Conservation (phyloP, 192 early-diverging fungal species). For the Podochytrium sp. region DNA sequence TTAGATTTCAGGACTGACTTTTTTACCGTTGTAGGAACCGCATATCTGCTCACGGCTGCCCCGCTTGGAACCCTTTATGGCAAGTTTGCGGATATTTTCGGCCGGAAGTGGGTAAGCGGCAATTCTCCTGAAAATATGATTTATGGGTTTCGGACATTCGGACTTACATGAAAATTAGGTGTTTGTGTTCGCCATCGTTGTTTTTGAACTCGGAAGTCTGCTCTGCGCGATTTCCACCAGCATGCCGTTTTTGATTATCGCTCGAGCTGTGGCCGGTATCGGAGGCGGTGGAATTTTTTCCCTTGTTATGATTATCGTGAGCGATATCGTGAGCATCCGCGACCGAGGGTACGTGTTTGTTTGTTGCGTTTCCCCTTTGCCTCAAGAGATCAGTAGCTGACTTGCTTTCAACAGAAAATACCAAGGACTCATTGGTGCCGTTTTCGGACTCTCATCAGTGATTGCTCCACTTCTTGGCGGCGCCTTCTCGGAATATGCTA, state of each 20-base stretch:
- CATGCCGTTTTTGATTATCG: conserved; percentile 63
- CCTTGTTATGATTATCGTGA: conserved; percentile 77
- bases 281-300: conserved; percentile 70
- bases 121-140: no score
- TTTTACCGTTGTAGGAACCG: conserved; percentile 48
- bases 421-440: conserved; percentile 78
- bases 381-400: background rate
- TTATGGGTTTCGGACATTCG: background rate
- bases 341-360: background rate
- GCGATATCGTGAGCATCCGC: conserved; percentile 54
- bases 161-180: conserved; percentile 50
- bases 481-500: conserved; percentile 68
- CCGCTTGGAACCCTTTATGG: conserved; percentile 55
- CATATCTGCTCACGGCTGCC: conserved; percentile 66
- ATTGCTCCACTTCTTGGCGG: conserved; percentile 88
- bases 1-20: background rate
- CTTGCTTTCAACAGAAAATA: conserved; percentile 61
- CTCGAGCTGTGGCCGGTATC: conserved; percentile 77
- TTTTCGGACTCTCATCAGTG: conserved; percentile 62
- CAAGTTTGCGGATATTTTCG: conserved; percentile 88
- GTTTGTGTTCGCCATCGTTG: conserved; percentile 67
- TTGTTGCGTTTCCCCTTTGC: background rate
- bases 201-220: conserved; percentile 76
- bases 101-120: conserved; percentile 78
- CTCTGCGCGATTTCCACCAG: conserved; percentile 42